These are phyloP conservation scores for Penicillium oxalicum DNA, from an alignment of 2,329 filamentous ascomycete genomes.

Conservation along the genomic window DNA sequence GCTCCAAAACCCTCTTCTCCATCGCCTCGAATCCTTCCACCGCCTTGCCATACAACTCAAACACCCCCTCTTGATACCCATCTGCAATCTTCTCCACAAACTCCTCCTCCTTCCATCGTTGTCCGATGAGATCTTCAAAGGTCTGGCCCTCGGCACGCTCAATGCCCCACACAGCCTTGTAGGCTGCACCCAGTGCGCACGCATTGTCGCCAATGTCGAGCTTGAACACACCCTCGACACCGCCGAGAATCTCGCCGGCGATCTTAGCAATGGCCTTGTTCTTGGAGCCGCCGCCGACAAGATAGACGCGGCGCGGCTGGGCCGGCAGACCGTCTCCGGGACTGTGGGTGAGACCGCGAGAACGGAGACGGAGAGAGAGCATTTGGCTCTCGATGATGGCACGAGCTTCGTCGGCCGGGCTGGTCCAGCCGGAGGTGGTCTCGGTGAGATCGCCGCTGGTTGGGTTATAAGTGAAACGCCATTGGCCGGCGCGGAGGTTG, in stretches of 20 bases:
- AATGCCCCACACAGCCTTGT: constrained; percentile 91
- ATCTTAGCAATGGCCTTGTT: constrained; percentile 85
- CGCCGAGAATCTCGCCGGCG: constrained; percentile 81
- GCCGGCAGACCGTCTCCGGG: constrained; percentile 58
- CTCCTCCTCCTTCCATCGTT: constrained; percentile 76
- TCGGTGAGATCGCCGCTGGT: constrained; percentile 49
- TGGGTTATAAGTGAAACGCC: constrained; percentile 64
- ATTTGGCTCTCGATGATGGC: constrained; percentile 92
- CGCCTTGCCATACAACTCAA: constrained; percentile 70
- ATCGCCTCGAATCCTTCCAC: constrained; percentile 70
- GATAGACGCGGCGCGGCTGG: constrained; percentile 83
- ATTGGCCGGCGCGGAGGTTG: constrained; percentile 78
- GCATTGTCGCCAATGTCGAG: constrained; percentile 93
- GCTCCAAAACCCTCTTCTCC: constrained; percentile 60
- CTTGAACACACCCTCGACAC: constrained; percentile 82
- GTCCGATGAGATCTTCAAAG: constrained; percentile 82
- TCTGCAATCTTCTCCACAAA: constrained; percentile 77
- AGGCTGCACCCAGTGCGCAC: constrained; percentile 86
- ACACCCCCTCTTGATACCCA: constrained; percentile 70
- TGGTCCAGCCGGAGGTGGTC: constrained; percentile 48
- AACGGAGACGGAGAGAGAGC: constrained; percentile 81
- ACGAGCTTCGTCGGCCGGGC: constrained; percentile 67
- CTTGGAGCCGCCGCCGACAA: constrained; percentile 84
- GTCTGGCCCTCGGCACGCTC: constrained; percentile 63
- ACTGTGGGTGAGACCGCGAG: constrained; percentile 64